Evolutionary conservation across 1,284 basidiomycete species (phyloP).

Genomic region (Rhodotorula sp.): DNA sequence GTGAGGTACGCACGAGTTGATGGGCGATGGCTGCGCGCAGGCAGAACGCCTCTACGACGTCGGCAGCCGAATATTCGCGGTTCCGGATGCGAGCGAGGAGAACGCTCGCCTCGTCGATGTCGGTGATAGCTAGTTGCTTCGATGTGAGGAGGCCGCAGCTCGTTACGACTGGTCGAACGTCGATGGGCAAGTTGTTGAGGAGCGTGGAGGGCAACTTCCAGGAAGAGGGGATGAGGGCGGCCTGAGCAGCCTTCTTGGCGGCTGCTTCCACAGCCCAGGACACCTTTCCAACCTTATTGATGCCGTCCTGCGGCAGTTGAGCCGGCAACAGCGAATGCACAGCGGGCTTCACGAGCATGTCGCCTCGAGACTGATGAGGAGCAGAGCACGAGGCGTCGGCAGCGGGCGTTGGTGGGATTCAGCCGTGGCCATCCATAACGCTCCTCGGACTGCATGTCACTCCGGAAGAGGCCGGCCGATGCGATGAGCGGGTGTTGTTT

Average conservation of each 20-base stretch:
- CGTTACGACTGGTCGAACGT: conserved; percentile 53
- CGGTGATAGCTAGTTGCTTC: conserved; percentile 67
- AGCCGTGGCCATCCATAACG: too few species aligned
- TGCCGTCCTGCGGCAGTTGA: too few species aligned
- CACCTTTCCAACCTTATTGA: too few species aligned
- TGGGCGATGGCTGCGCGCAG: conserved; percentile 78
- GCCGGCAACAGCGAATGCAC: too few species aligned
- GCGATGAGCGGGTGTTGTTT: too few species aligned
- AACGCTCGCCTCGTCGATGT: conserved; percentile 54
- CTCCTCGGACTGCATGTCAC: too few species aligned
- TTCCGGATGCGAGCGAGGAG: conserved; percentile 55
- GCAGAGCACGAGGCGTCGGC: too few species aligned
- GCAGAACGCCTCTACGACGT: conserved; percentile 70
- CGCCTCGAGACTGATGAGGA: too few species aligned
- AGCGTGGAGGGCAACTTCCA: background rate
- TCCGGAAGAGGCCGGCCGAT: too few species aligned
- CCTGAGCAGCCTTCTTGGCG: background rate
- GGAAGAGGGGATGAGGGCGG: background rate
- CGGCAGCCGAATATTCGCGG: conserved; percentile 61
- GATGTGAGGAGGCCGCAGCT: conserved; percentile 61
- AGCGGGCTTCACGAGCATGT: too few species aligned
- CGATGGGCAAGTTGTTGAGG: background rate
- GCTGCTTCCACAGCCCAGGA: background rate
- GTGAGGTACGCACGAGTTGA: conserved; percentile 57
- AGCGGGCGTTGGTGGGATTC: too few species aligned